Base-by-base conservation (phyloP, 2,329 filamentous ascomycete species). In the Penicillium capsulatum region DNA sequence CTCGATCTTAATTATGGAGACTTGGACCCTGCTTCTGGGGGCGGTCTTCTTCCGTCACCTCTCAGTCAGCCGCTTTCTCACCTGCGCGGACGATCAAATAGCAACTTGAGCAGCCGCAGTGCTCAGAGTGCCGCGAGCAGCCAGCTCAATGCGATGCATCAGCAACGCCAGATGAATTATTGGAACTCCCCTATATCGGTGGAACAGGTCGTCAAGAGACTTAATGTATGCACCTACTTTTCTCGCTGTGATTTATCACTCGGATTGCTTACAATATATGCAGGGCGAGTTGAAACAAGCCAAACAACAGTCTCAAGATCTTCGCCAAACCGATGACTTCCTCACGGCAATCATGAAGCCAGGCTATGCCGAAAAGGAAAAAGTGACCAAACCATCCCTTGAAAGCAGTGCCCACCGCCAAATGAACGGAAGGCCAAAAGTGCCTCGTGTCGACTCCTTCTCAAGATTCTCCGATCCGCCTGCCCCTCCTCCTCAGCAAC, bases 1-100 rank as follows among this genome's bases (percentile, higher is more conserved):
- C 67, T 94, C 53, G 89, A 95, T 59, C 81, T 96, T 70, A 94
- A 84, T 57, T 94, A 95, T 69, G 88, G 88, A 32, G 91, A 97
- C 56, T 73, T 97, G 19, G 89, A 96, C 59, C 86, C 87, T 10
- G 73, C 73, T 3, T 79, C 85, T 16, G 85, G 86, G 47, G 80
- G 80, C 44, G 77, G 78, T 20, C 78, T 90, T 66, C 77, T 91
- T 67, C 79, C 84, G 47, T 79, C 80, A 4, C 76, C 81, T 4
- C 76, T 79, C 36, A 81, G 83, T 32, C 78, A 82, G 26, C 75
- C 84, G 44, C 60, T 81, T 44, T 68, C 68, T 11, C 82, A 86
- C 43, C 76, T 84, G 57, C 79, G 86, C 45, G 84, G 83, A 7
- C 78, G 86, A 57, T 76, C 78, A 10, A 78, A 79, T 29, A 86